phyloP scores from a whole-genome alignment of 1,139 yeast species.

The Yarrowia galli region DNA sequence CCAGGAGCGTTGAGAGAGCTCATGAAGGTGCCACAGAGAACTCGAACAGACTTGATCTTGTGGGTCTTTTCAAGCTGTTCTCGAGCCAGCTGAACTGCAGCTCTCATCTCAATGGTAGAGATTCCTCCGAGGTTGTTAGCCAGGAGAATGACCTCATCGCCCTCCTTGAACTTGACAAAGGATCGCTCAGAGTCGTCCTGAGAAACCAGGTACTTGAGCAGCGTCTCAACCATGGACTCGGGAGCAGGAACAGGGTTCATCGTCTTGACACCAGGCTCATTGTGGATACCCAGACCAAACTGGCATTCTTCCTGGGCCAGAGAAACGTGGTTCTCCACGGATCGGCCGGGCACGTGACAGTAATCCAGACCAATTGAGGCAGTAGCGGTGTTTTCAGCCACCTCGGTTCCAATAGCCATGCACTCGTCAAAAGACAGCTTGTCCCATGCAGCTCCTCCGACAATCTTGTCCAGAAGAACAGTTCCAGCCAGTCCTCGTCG shows the following conservation, averaged over 20 bases:
- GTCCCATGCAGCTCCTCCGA: constrained; percentile 73
- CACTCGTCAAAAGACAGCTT: constrained; percentile 61
- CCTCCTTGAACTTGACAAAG: constrained; percentile 61
- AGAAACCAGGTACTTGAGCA: constrained; percentile 43
- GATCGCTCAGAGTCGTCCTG: constrained; percentile 54
- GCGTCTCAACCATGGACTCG: constrained; percentile 47
- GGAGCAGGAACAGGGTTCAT: constrained; percentile 67
- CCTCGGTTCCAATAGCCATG: constrained; percentile 63
- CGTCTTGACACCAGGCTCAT: constrained; percentile 80
- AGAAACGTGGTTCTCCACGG: constrained; percentile 57
- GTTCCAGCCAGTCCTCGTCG: constrained; percentile 95
- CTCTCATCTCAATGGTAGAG: constrained; percentile 76
- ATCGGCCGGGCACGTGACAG: constrained; percentile 85
- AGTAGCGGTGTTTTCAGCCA: constrained; percentile 75
- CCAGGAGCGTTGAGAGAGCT: constrained; percentile 91
- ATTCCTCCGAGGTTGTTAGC: constrained; percentile 81
- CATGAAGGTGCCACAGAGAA: constrained; percentile 75
- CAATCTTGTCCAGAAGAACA: constrained; percentile 79
- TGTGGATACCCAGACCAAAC: constrained; percentile 94
- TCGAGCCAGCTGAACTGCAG: constrained; percentile 62
- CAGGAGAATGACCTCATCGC: constrained; percentile 72
- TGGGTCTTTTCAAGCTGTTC: constrained; percentile 55
- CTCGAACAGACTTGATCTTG: constrained; percentile 67
- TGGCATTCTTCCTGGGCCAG: constrained; percentile 72
- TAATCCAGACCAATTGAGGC: constrained; percentile 90